These are phyloP conservation scores for Fusarium verrucosum DNA, from an alignment of 2,329 filamentous ascomycete species.

Conservation along the genomic window DNA sequence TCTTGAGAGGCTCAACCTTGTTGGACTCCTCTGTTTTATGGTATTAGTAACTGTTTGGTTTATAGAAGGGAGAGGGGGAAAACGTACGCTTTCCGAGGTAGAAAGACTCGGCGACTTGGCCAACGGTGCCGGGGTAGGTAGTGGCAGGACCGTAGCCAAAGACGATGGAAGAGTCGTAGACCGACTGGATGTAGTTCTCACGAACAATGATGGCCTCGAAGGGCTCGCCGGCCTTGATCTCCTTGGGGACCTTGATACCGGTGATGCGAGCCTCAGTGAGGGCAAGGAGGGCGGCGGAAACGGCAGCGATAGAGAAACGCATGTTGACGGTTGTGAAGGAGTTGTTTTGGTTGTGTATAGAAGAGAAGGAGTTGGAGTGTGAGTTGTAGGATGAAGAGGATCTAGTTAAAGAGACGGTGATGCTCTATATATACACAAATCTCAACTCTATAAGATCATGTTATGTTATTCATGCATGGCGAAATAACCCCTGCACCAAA, in stretches of 20 bases:
- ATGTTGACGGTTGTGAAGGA: conserved; percentile 23
- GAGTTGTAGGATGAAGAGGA: background rate
- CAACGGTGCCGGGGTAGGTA: conserved; percentile 45
- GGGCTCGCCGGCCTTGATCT: conserved; percentile 50
- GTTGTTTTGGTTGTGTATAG: background rate
- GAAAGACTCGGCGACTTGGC: conserved; percentile 42
- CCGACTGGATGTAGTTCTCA: conserved; percentile 56
- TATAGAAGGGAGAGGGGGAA: background rate
- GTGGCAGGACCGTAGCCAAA: conserved; percentile 50
- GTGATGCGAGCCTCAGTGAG: conserved; percentile 53
- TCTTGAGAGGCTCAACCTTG: conserved; percentile 42
- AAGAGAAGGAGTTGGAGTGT: background rate
- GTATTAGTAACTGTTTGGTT: background rate
- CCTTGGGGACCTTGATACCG: conserved; percentile 54
- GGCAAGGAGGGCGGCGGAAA: conserved; percentile 41
- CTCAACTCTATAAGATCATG: background rate
- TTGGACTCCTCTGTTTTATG: conserved; percentile 15
- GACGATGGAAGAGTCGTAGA: conserved; percentile 56
- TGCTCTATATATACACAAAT: conserved; percentile 12
- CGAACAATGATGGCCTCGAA: conserved; percentile 53
- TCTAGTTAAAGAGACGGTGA: background rate
- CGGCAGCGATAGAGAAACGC: conserved; percentile 42
- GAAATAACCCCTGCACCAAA: background rate
- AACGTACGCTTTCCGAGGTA: conserved; percentile 51
- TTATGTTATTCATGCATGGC: conserved; percentile 2